Percentiles rank a stretch among this genome's conserved stretches.
phyloP scores from a whole-genome alignment of 768 basidiomycete species.

The Kondoa subrosea region DNA sequence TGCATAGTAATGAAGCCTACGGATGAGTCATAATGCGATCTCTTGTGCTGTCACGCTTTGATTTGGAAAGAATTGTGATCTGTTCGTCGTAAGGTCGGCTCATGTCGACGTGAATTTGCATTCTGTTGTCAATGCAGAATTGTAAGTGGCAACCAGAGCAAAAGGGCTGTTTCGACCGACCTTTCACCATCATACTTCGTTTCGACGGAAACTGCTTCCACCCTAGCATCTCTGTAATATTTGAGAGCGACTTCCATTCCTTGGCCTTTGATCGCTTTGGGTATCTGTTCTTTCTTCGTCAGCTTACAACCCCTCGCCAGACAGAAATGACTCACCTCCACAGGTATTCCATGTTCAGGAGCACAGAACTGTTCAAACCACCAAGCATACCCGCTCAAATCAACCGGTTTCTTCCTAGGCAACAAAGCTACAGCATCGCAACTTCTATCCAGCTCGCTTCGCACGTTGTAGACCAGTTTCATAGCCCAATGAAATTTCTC shows the following conservation, averaged over 20 bases:
- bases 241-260: conserved; percentile 41
- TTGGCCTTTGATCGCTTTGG: conserved; percentile 63
- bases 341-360: not conserved
- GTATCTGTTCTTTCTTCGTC: conserved; percentile 40
- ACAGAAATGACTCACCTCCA: not conserved
- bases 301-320: not conserved
- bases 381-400: not conserved
- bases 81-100: conserved; percentile 32
- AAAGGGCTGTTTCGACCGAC: conserved; percentile 29
- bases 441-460: conserved; percentile 47
- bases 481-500: conserved; percentile 52
- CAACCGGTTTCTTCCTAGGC: not conserved
- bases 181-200: conserved; percentile 90
- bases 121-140: conserved; percentile 30
- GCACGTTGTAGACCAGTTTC: conserved; percentile 41
- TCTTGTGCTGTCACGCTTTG: conserved; percentile 58
- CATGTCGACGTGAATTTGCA: conserved; percentile 69
- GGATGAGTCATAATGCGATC: conserved; percentile 54
- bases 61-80: conserved; percentile 77
- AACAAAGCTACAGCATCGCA: conserved; percentile 30
- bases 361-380: conserved; percentile 19
- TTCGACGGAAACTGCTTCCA: conserved; percentile 56
- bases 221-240: conserved; percentile 30
- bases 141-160: not conserved
- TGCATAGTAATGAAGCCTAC: conserved; percentile 25